Percentiles rank a stretch among this genome's conserved stretches.
Conservation (phyloP, 352 stramenopile genomes). For the Phytophthora niederhauseri region DNA sequence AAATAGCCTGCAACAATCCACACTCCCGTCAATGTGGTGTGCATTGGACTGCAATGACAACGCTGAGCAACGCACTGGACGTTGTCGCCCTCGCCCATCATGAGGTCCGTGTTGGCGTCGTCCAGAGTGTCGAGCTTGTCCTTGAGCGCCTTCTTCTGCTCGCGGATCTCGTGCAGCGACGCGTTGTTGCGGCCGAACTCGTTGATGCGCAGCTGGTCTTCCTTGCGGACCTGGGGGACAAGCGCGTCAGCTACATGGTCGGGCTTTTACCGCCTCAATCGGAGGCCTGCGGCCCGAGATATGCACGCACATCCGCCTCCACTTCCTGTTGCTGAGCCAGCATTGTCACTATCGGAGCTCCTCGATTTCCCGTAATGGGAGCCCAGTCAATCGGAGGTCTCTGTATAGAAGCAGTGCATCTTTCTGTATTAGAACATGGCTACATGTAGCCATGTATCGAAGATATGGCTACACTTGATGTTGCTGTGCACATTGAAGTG, state of each 20-base stretch:
- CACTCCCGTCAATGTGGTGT: background rate
- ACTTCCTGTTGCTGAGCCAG: constrained; percentile 84
- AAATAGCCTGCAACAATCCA: constrained; percentile 68
- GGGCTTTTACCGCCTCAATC: background rate
- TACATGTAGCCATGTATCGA: constrained; percentile 1
- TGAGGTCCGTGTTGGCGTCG: constrained; percentile 97
- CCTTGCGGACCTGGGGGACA: constrained; percentile 89
- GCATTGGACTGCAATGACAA: background rate
- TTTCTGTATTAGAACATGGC: constrained; percentile 23
- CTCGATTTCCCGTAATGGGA: constrained; percentile 1
- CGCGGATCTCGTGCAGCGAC: constrained; percentile 91
- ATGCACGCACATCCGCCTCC: constrained; percentile 72
- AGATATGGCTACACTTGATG: constrained; percentile 12
- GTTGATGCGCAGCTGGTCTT: constrained; percentile 98
- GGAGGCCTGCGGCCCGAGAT: background rate
- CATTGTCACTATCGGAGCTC: constrained; percentile 43
- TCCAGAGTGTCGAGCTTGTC: constrained; percentile 96
- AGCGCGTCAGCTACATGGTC: background rate
- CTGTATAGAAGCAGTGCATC: constrained; percentile 35
- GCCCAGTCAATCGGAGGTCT: constrained; percentile 23
- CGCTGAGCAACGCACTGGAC: constrained; percentile 54
- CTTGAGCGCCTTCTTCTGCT: constrained; percentile 92
- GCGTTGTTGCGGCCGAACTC: constrained; percentile 98
- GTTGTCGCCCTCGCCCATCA: constrained; percentile 94
- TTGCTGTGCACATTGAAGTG: constrained; percentile 26